A percentile compares a stretch with the other conserved stretches of the same genome.
phyloP scores from a whole-genome alignment of 2,329 filamentous ascomycete species.

The Colletotrichum sp. region DNA sequence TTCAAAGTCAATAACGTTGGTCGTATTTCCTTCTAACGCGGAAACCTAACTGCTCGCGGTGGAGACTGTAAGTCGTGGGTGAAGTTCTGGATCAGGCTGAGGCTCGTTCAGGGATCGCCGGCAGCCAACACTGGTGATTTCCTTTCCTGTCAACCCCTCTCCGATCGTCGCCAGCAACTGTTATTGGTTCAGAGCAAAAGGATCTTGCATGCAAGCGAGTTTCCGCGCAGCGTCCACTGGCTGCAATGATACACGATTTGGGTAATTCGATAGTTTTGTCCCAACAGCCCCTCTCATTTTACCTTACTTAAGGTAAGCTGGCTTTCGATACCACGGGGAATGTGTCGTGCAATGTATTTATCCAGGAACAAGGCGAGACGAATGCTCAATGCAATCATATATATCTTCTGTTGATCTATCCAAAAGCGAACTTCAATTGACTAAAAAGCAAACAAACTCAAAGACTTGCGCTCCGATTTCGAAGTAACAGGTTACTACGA shows the following conservation, averaged over 20 bases:
- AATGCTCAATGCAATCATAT: neutral
- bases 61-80: neutral
- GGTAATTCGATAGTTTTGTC: neutral
- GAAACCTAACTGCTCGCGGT: neutral
- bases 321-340: no score
- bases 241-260: neutral
- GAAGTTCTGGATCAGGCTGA: neutral
- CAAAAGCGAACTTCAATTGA: neutral
- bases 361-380: neutral
- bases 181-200: neutral
- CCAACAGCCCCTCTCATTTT: neutral
- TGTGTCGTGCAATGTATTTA: neutral
- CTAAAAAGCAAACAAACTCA: neutral
- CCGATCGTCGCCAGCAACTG: neutral
- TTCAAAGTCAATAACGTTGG: neutral
- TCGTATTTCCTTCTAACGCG: neutral
- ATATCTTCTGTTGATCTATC: neutral
- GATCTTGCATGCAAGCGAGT: neutral
- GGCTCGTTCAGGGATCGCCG: neutral
- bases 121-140: neutral
- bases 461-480: neutral
- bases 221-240: neutral
- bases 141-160: neutral
- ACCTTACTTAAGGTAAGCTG: neutral
- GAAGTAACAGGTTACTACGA: neutral